phyloP scores from a whole-genome alignment of 139 green algal genomes.

The Pedinophyceae sp. region DNA sequence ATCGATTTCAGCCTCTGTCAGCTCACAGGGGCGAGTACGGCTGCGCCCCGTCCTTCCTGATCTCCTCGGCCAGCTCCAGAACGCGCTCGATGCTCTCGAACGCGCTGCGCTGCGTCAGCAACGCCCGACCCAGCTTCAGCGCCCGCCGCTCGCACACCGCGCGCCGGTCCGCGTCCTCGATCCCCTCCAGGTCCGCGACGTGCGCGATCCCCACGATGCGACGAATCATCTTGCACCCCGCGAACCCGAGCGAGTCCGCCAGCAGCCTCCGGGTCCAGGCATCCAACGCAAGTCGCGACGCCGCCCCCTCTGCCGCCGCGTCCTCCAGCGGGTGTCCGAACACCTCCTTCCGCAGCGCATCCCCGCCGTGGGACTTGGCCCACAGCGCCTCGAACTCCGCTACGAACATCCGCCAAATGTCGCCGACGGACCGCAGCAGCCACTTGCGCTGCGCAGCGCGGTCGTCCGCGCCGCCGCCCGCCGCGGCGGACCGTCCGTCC shows the following conservation, averaged over 20 bases:
- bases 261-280: no score
- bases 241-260: slow-evolving; percentile 32
- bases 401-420: slow-evolving; percentile 51
- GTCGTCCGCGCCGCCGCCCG: background rate
- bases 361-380: slow-evolving; percentile 13
- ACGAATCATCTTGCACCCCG: slow-evolving; percentile 26
- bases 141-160: slow-evolving; percentile 60
- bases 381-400: slow-evolving; percentile 52
- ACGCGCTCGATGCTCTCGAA: slow-evolving; percentile 16
- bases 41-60: background rate
- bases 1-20: no score
- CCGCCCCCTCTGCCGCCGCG: no score
- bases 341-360: background rate
- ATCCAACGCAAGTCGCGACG: no score
- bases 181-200: slow-evolving; percentile 79
- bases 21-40: no score
- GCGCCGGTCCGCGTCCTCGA: slow-evolving; percentile 44
- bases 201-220: slow-evolving; percentile 86
- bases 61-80: slow-evolving; percentile 6
- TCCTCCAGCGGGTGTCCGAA: no score
- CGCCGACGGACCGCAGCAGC: slow-evolving; percentile 16
- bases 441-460: slow-evolving; percentile 31
- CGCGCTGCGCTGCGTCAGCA: slow-evolving; percentile 25
- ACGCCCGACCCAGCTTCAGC: slow-evolving; percentile 45
- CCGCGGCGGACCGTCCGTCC: slow-evolving; percentile 36